Evolutionary conservation across 1,139 yeast species (phyloP).

Genomic region (Hemisphaericaspora lyxosophila): DNA sequence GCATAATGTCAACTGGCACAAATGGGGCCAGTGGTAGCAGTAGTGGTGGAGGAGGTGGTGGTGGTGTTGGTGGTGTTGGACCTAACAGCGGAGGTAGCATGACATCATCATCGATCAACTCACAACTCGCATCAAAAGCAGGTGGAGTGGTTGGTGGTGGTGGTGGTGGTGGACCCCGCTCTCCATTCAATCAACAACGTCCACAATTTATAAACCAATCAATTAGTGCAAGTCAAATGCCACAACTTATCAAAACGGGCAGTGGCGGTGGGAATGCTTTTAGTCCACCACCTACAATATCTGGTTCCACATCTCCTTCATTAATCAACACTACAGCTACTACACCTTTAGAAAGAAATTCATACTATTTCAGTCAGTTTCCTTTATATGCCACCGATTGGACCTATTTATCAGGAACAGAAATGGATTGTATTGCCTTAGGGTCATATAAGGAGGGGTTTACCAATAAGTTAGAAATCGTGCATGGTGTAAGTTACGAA

Average conservation of each 20-base stretch:
- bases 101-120: background rate
- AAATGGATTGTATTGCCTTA: constrained; percentile 57
- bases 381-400: constrained; percentile 74
- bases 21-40: background rate
- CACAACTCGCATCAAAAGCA: constrained; percentile 5
- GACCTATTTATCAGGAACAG: constrained; percentile 41
- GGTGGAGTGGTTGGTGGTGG: no score
- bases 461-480: constrained; percentile 52
- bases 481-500: constrained; percentile 41
- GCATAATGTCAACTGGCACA: constrained; percentile 6
- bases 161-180: background rate
- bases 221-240: constrained; percentile 2
- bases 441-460: constrained; percentile 73
- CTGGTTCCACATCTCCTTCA: constrained; percentile 5
- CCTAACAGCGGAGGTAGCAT: background rate
- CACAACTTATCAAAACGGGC: constrained; percentile 1
- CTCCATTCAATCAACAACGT: constrained; percentile 5
- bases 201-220: constrained; percentile 2
- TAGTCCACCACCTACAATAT: constrained; percentile 7
- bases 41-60: background rate
- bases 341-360: constrained; percentile 32
- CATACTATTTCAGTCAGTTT: constrained; percentile 57
- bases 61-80: no score
- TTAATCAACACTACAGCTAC: constrained; percentile 2
- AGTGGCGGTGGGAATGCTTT: background rate